Conservation (phyloP, 768 basidiomycete species). For the Lyophyllum semitale region DNA sequence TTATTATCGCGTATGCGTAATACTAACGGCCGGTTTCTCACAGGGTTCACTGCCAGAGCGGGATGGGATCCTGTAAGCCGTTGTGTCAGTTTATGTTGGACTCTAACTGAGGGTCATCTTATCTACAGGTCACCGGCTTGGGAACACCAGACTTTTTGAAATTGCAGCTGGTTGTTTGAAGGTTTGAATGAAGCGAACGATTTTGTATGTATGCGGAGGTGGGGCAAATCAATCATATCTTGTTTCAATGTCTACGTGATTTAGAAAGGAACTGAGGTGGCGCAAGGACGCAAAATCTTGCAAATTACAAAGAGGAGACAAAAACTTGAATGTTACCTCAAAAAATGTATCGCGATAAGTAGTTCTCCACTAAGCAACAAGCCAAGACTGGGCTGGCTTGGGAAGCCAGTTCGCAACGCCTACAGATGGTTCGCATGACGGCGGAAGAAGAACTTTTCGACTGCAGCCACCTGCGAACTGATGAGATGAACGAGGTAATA, state of each 20-base stretch:
- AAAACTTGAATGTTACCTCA: slow-evolving; percentile 52
- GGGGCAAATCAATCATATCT: neutral
- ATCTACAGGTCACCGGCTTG: slow-evolving; percentile 55
- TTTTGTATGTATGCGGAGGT: neutral
- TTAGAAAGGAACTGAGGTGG: too few species aligned
- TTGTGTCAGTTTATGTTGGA: neutral
- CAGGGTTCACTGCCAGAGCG: slow-evolving; percentile 42
- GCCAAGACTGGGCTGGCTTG: slow-evolving; percentile 37
- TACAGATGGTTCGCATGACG: slow-evolving; percentile 26
- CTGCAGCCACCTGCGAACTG: slow-evolving; percentile 12
- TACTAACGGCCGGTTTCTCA: neutral
- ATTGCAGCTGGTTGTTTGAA: slow-evolving; percentile 44
- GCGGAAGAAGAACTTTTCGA: slow-evolving; percentile 13
- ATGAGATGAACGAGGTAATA: slow-evolving; percentile 12
- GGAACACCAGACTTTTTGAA: too few species aligned
- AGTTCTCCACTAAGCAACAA: slow-evolving; percentile 47
- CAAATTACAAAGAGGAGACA: neutral
- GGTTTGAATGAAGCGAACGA: neutral
- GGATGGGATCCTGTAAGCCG: too few species aligned
- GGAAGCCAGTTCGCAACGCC: slow-evolving; percentile 41
- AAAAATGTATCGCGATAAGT: slow-evolving; percentile 44
- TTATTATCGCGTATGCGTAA: neutral
- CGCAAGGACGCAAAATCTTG: neutral
- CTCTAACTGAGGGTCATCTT: neutral
- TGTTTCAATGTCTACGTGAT: neutral